A percentile compares a stretch with the other conserved stretches of the same genome.
Evolutionary conservation across 2,329 filamentous ascomycete genomes (phyloP).

Genomic region (Sclerotiophoma versabilis): DNA sequence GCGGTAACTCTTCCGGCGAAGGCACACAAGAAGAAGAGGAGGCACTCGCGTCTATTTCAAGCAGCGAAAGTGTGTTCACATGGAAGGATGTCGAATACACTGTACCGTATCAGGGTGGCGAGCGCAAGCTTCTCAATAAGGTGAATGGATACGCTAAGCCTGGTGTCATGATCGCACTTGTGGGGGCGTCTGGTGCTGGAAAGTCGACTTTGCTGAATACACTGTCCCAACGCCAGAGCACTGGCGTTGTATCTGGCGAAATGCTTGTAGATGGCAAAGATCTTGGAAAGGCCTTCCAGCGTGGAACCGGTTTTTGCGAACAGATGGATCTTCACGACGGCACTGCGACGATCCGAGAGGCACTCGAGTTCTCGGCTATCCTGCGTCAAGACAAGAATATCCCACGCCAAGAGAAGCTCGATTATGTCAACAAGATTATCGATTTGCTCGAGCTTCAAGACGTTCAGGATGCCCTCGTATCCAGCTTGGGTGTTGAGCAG

Average conservation of each 20-base stretch:
- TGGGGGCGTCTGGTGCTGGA: constrained; percentile 81
- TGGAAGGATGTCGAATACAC: constrained; percentile 65
- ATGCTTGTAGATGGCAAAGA: constrained; percentile 74
- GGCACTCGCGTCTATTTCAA: constrained; percentile 45
- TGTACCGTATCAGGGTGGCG: constrained; percentile 71
- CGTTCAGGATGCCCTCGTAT: constrained; percentile 71
- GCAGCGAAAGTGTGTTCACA: constrained; percentile 48
- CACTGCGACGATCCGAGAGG: constrained; percentile 71
- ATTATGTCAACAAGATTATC: constrained; percentile 72
- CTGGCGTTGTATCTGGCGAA: constrained; percentile 69
- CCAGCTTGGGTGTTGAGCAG: constrained; percentile 71
- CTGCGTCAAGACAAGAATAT: constrained; percentile 65
- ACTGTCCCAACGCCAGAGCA: constrained; percentile 73
- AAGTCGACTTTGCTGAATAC: constrained; percentile 86
- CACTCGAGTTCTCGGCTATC: constrained; percentile 72
- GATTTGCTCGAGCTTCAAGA: constrained; percentile 69
- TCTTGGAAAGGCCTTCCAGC: constrained; percentile 66
- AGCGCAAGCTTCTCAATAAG: constrained; percentile 69
- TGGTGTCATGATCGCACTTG: constrained; percentile 78
- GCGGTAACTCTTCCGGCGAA: constrained; percentile 29
- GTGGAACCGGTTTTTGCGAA: constrained; percentile 74
- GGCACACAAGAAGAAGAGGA: constrained; percentile 39
- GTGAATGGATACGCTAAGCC: constrained; percentile 82
- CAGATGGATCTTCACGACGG: constrained; percentile 76
- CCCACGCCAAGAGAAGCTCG: constrained; percentile 67